Conservation (phyloP, 169 alveolate species). For the Plasmodium berghei region DNA sequence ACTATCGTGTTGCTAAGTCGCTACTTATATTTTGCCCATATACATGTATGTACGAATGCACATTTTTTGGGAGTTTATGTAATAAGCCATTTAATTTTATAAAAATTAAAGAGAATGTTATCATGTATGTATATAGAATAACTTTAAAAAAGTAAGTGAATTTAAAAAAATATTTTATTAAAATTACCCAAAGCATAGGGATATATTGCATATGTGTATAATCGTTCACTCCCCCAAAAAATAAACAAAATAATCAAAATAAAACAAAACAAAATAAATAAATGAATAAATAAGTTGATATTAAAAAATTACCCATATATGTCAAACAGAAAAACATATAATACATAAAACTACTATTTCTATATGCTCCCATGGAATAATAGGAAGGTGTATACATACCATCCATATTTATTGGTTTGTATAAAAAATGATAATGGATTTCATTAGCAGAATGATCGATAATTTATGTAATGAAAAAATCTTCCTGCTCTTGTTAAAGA, state of each 20-base stretch:
- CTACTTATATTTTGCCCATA: neutral
- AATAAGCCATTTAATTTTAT: too few relatives aligned
- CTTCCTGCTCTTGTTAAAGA: slow-evolving; percentile 72
- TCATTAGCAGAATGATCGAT: neutral
- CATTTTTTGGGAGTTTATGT: neutral
- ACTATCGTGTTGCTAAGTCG: too few relatives aligned
- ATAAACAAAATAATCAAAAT: neutral
- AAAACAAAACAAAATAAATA: neutral
- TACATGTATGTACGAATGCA: neutral
- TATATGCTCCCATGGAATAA: too few relatives aligned
- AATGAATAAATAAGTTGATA: too few relatives aligned
- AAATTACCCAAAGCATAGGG: neutral
- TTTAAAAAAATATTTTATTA: too few relatives aligned
- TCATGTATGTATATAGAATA: too few relatives aligned
- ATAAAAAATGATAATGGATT: neutral
- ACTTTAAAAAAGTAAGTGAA: too few relatives aligned
- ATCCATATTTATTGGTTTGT: neutral
- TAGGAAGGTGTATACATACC: too few relatives aligned
- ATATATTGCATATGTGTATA: neutral
- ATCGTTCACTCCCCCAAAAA: neutral
- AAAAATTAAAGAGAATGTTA: too few relatives aligned
- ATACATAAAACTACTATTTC: too few relatives aligned
- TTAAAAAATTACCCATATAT: too few relatives aligned
- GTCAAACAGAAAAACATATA: too few relatives aligned
- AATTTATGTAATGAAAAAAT: slow-evolving; percentile 70